Conservation (phyloP, 371 early-diverging fungal genomes). For the Capillidium rhysosporum region DNA sequence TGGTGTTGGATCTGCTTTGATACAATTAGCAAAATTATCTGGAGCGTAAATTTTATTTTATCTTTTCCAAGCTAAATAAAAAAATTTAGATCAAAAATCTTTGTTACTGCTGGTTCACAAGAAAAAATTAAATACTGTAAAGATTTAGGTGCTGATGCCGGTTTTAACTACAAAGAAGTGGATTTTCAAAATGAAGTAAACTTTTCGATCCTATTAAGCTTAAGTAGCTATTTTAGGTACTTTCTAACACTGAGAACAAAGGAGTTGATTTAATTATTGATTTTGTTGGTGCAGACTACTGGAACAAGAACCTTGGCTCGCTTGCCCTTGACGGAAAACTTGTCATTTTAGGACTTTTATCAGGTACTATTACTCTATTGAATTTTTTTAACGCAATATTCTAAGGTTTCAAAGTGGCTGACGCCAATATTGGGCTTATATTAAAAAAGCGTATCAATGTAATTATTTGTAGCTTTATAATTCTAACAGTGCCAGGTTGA, state of each 20-base stretch:
- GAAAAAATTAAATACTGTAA: constrained; percentile 45
- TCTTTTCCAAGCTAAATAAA: neutral
- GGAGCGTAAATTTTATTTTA: constrained; percentile 29
- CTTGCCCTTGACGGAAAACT: constrained; percentile 51
- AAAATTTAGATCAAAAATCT: constrained; percentile 16
- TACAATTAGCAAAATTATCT: constrained; percentile 44
- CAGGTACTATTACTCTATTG: constrained; percentile 15
- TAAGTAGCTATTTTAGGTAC: constrained; percentile 15
- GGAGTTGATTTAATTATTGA: constrained; percentile 56
- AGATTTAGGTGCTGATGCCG: constrained; percentile 42
- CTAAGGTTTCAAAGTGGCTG: constrained; percentile 19
- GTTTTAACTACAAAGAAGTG: constrained; percentile 48
- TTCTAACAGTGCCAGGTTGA: constrained; percentile 19
- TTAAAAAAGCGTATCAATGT: constrained; percentile 39
- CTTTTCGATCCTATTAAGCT: neutral
- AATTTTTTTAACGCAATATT: neutral
- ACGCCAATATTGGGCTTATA: constrained; percentile 25
- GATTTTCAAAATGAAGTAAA: constrained; percentile 31
- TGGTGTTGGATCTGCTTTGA: constrained; percentile 53
- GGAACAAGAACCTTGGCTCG: constrained; percentile 30
- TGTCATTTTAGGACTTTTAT: constrained; percentile 42
- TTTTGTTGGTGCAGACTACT: constrained; percentile 46
- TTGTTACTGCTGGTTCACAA: constrained; percentile 42
- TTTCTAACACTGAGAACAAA: constrained; percentile 24
- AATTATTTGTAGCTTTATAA: constrained; percentile 8